Evolutionary conservation across 1,284 basidiomycete species (phyloP), one percentile per base, ranked within the genome.

Genomic region (Rhodotorula sp.): DNA sequence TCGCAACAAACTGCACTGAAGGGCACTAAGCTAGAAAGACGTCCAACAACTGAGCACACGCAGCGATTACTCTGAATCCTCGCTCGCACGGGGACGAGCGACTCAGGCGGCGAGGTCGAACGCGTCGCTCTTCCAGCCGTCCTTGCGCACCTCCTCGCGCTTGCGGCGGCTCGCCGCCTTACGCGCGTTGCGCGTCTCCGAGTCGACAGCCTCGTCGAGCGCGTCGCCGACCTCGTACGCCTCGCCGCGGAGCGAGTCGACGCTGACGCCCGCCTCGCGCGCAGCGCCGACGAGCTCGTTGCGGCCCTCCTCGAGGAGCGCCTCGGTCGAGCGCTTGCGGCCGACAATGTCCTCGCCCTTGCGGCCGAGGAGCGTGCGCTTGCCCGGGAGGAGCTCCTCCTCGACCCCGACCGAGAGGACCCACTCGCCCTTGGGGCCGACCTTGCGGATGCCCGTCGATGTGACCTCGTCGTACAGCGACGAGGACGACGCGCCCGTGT

Each of bases 401-500:
- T 83, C 82, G 19, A 83, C 82, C 46, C 84, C 84, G 67, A 85
- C 82, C 64, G 83, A 81, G 55, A 85, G 77, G 64, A 84, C 78
- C 77, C 81, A 84, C 74, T 83, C 83, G 62, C 82, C 81, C 58
- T 80, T 77, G 61, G 81, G 77, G 2, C 83, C 83, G 68, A 83
- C 80, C 80, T 83, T 82, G 78, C 81, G 82, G 69, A 84, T 79
- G 50, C 83, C 83, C 4, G 68, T 69, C 75, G 77, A 72, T 7
- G 77, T 74, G 27, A 78, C 77, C 44, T 74, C 52, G 62, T 69
- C 66, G 71, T 78, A 45, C 71, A 78, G 53, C 74, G 76, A 61
- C 74, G 78, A 71, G 44, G 44, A 54, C 12, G 79, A 79, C 73
- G 80, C 75, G 48, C 54, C 55, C 16, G 59, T 59, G 9, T 80